Evolutionary conservation across 2,329 filamentous ascomycete genomes (phyloP).

Genomic region (Fusarium armeniacum): DNA sequence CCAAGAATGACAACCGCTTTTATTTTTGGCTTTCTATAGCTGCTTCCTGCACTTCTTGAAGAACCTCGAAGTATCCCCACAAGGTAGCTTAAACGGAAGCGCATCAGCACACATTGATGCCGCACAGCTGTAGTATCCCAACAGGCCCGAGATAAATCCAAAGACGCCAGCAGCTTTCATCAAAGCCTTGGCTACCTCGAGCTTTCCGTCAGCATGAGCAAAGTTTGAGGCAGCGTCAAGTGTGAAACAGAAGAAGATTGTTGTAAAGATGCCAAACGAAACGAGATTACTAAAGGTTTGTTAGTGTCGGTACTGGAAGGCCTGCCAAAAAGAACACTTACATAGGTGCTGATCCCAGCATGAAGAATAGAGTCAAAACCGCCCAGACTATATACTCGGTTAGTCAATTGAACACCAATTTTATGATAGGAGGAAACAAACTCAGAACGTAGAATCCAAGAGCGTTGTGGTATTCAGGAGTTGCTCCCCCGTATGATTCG

Average conservation of each 20-base stretch:
- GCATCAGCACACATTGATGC: slow-evolving; percentile 49
- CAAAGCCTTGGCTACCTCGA: slow-evolving; percentile 14
- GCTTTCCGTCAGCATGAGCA: slow-evolving; percentile 47
- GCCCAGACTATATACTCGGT: slow-evolving; percentile 45
- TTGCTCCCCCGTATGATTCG: slow-evolving; percentile 48
- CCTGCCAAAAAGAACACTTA: slow-evolving; percentile 11
- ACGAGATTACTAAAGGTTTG: slow-evolving; percentile 40
- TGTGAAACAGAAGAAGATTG: slow-evolving; percentile 48
- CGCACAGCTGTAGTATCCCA: slow-evolving; percentile 47
- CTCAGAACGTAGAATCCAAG: slow-evolving; percentile 50
- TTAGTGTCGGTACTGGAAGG: background rate
- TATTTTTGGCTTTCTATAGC: background rate
- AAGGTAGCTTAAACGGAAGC: slow-evolving; percentile 44
- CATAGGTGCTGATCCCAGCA: slow-evolving; percentile 46
- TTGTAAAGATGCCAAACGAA: slow-evolving; percentile 46
- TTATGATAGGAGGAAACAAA: slow-evolving; percentile 6
- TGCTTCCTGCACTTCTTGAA: slow-evolving; percentile 34
- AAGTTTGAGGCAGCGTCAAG: slow-evolving; percentile 47
- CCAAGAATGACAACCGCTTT: background rate
- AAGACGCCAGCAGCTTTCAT: slow-evolving; percentile 46
- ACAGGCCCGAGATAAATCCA: slow-evolving; percentile 45
- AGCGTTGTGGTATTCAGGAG: slow-evolving; percentile 49
- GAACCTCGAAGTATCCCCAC: slow-evolving; percentile 44
- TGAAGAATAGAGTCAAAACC: slow-evolving; percentile 49
- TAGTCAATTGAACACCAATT: background rate